Conservation (phyloP, 2,329 filamentous ascomycete genomes). For the Hymenoscyphus linearis region DNA sequence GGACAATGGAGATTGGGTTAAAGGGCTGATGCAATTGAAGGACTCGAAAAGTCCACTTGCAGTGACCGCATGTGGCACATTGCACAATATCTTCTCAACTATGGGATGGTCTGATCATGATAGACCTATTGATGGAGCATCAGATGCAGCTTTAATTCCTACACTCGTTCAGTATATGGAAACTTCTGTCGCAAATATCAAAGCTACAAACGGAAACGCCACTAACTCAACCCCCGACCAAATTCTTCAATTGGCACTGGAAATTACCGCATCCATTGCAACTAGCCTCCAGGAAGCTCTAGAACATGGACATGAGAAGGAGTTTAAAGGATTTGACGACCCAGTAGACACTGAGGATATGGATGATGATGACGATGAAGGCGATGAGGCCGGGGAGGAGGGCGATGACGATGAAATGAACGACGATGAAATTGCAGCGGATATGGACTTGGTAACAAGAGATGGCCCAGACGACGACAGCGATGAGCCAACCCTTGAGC, state of each 20-base stretch:
- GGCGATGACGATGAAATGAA: conserved; percentile 47
- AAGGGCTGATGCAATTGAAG: conserved; percentile 44
- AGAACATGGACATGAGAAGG: conserved; percentile 39
- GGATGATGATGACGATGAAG: conserved; percentile 34
- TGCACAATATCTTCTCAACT: conserved; percentile 56
- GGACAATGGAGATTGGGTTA: conserved; percentile 45
- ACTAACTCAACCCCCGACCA: conserved; percentile 26
- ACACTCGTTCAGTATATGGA: conserved; percentile 35
- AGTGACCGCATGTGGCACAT: conserved; percentile 53
- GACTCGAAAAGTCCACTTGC: conserved; percentile 43
- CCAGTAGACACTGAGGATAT: conserved; percentile 20
- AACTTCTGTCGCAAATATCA: conserved; percentile 13
- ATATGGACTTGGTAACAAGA: conserved; percentile 60
- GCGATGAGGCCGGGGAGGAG: conserved; percentile 38
- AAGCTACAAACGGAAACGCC: conserved; percentile 19
- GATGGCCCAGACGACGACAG: conserved; percentile 36
- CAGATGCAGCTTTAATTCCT: conserved; percentile 47
- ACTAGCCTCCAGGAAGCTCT: conserved; percentile 50
- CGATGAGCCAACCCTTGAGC: conserved; percentile 27
- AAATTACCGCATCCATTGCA: conserved; percentile 60
- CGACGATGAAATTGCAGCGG: conserved; percentile 52
- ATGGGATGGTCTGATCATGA: conserved; percentile 49
- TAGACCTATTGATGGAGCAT: conserved; percentile 43
- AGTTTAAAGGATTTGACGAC: conserved; percentile 36
- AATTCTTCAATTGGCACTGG: conserved; percentile 44